Conservation (phyloP, 306 rosid species). For the Cotoneaster glaucophyllus region DNA sequence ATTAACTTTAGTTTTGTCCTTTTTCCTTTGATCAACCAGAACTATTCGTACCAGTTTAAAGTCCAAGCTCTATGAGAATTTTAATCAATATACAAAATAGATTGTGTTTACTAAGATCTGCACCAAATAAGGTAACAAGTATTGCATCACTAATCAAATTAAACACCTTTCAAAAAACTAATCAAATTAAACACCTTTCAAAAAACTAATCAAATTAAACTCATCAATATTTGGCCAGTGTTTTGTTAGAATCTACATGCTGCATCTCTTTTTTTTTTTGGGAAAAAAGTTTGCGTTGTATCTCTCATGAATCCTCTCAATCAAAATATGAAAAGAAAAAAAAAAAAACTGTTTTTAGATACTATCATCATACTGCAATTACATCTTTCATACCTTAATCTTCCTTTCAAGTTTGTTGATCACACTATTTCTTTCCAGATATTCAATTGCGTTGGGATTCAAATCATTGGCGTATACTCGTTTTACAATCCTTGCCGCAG, state of each 20-base stretch:
- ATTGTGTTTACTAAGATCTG: neutral
- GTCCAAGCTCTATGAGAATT: neutral
- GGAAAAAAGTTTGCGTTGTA: neutral
- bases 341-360: constrained; percentile 1
- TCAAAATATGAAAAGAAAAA: neutral
- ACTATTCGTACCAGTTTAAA: neutral
- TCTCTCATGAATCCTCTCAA: neutral
- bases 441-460: constrained; percentile 76
- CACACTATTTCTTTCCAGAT: constrained; percentile 76
- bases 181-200: too few species aligned
- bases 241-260: neutral
- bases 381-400: constrained; percentile 52
- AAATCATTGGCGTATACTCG: constrained; percentile 89
- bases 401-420: constrained; percentile 84
- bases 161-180: too few species aligned
- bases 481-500: constrained; percentile 80
- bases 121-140: neutral
- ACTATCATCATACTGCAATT: neutral
- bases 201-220: neutral
- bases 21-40: neutral
- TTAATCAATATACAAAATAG: neutral
- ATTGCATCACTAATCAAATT: neutral
- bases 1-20: neutral
- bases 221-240: neutral
- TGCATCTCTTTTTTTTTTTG: neutral